phyloP scores from a whole-genome alignment of 768 basidiomycete species.

The Boletus bicolor region DNA sequence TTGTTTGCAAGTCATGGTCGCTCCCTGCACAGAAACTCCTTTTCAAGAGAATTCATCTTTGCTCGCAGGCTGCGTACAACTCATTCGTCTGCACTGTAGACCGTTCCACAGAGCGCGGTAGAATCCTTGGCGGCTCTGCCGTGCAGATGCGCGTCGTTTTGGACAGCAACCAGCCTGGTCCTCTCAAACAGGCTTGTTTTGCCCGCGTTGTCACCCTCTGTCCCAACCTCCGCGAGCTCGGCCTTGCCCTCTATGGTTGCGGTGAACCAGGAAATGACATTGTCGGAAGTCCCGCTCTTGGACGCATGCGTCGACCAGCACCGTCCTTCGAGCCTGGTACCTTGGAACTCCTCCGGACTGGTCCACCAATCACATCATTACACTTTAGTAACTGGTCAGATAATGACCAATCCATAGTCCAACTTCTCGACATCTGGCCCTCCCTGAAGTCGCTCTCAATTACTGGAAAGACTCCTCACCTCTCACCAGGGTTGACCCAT shows the following conservation, averaged over 20 bases:
- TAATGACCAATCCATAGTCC: conserved; percentile 51
- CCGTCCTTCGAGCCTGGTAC: conserved; percentile 54
- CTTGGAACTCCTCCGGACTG: conserved; percentile 49
- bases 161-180: conserved; percentile 65
- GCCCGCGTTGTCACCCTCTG: conserved; percentile 56
- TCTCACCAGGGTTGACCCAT: conserved; percentile 36
- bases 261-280: conserved; percentile 49
- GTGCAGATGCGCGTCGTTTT: conserved; percentile 52
- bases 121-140: conserved; percentile 52
- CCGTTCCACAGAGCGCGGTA: conserved; percentile 44
- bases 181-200: conserved; percentile 54
- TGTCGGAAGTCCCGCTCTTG: conserved; percentile 44
- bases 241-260: conserved; percentile 57
- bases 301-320: conserved; percentile 48
- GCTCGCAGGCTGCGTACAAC: conserved; percentile 49
- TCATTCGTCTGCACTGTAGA: conserved; percentile 54
- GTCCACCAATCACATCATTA: conserved; percentile 50
- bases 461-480: conserved; percentile 54
- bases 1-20: conserved; percentile 70
- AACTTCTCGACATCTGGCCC: conserved; percentile 65
- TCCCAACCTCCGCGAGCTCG: conserved; percentile 55
- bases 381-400: conserved; percentile 73
- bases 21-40: conserved; percentile 60
- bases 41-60: conserved; percentile 55
- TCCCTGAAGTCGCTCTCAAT: conserved; percentile 53